Evolutionary conservation across 2,329 filamentous ascomycete genomes (phyloP).

Genomic region (Trichoderma simmonsii): DNA sequence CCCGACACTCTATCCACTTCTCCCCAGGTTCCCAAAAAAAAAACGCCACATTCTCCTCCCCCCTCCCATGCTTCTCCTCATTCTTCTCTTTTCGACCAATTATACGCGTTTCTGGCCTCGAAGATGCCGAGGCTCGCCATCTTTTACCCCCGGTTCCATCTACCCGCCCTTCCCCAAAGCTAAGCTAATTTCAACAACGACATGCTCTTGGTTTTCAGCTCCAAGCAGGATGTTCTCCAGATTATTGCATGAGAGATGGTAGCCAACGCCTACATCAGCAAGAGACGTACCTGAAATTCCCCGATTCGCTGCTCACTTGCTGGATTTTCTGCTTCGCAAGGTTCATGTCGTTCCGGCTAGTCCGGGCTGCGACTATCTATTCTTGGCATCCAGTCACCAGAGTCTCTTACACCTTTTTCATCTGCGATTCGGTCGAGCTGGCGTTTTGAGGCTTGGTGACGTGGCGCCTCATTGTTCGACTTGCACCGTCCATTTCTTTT

Average conservation of each 20-base stretch:
- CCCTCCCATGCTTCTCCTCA: not conserved
- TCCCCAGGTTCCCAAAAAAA: not conserved
- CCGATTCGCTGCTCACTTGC: not conserved
- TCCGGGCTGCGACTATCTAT: not conserved
- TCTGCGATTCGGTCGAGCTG: not conserved
- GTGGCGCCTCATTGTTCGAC: not conserved
- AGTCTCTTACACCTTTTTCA: not conserved
- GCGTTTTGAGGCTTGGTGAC: not conserved
- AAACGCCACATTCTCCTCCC: not conserved
- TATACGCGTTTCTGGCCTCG: not conserved
- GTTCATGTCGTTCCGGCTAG: not conserved
- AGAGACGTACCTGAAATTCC: not conserved
- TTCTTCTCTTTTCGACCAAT: slow-evolving; percentile 6
- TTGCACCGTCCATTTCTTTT: too few relatives aligned
- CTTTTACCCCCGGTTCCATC: not conserved
- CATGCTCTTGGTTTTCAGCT: not conserved
- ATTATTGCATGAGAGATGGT: not conserved
- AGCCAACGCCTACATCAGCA: not conserved
- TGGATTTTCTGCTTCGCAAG: not conserved
- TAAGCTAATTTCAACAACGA: not conserved
- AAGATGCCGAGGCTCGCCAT: slow-evolving; percentile 14
- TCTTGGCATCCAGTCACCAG: not conserved
- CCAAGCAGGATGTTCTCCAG: not conserved
- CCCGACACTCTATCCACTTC: not conserved
- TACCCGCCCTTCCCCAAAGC: not conserved